Percentiles rank a stretch among this genome's conserved stretches.
Conservation (phyloP, 768 basidiomycete species). For the Amanita molliuscula region DNA sequence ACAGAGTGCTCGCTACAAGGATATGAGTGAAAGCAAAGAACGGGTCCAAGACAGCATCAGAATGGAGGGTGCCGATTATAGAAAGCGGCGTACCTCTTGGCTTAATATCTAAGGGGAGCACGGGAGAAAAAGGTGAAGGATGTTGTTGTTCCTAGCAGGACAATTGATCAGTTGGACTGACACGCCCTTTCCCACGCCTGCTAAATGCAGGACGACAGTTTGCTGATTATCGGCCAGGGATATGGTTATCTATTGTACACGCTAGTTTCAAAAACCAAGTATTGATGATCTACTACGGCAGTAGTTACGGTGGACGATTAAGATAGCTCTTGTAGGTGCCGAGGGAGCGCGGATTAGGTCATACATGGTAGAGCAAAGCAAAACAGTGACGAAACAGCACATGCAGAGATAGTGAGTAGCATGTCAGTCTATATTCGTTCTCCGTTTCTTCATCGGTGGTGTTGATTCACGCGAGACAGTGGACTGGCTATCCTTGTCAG, state of each 20-base stretch:
- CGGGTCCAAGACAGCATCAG: not conserved
- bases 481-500: constrained; percentile 4
- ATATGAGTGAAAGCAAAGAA: not conserved
- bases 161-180: constrained; percentile 1
- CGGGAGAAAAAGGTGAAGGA: not conserved
- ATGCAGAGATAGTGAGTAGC: constrained; percentile 4
- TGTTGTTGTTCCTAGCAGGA: not conserved
- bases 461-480: constrained; percentile 15
- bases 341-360: constrained; percentile 10
- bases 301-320: not conserved
- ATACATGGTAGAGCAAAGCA: constrained; percentile 14
- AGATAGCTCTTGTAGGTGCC: constrained; percentile 2
- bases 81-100: not conserved
- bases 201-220: not conserved
- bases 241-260: not conserved
- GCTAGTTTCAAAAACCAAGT: not conserved
- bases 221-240: not conserved
- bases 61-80: not conserved
- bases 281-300: not conserved
- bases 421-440: constrained; percentile 23
- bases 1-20: not conserved
- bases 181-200: constrained; percentile 5
- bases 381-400: constrained; percentile 19
- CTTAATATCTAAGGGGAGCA: constrained; percentile 4
- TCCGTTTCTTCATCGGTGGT: constrained; percentile 43